Conservation (phyloP, 805 yeast species). For the Debaryomyces castellii region DNA sequence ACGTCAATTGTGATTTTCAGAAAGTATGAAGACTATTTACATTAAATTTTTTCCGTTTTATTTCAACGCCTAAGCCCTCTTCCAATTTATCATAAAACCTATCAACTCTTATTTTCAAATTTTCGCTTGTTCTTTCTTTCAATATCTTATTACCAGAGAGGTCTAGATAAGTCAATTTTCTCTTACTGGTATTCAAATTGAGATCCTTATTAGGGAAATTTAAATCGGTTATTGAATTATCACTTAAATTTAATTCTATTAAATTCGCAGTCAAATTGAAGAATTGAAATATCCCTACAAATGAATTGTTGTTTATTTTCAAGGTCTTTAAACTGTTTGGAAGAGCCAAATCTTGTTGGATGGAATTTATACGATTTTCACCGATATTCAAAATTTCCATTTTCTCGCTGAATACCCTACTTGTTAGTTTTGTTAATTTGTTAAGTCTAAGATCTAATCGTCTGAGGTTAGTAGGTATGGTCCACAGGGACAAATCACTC, state of each 20-base stretch:
- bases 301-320: conserved; percentile 10
- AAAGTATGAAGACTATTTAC: conserved; percentile 27
- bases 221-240: conserved; percentile 16
- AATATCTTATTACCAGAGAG: conserved; percentile 18
- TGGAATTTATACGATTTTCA: conserved; percentile 12
- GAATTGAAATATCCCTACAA: conserved; percentile 5
- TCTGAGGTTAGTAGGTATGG: conserved; percentile 13
- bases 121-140: conserved; percentile 7
- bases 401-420: conserved; percentile 4
- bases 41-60: conserved; percentile 20
- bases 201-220: conserved; percentile 4
- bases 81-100: conserved; percentile 25
- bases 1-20: too few species aligned
- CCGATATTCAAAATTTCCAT: conserved; percentile 13
- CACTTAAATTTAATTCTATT: conserved; percentile 14
- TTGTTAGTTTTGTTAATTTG: background rate
- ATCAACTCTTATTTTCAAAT: conserved; percentile 12
- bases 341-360: conserved; percentile 10
- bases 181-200: background rate
- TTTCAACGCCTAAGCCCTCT: conserved; percentile 17
- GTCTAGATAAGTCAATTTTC: conserved; percentile 14
- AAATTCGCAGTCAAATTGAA: conserved; percentile 6
- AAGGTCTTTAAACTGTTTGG: conserved; percentile 12
- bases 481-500: conserved; percentile 16
- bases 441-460: conserved; percentile 10